These are phyloP conservation scores for Aspergillus sp. DNA, from an alignment of 2,329 filamentous ascomycete genomes.

Conservation along the genomic window DNA sequence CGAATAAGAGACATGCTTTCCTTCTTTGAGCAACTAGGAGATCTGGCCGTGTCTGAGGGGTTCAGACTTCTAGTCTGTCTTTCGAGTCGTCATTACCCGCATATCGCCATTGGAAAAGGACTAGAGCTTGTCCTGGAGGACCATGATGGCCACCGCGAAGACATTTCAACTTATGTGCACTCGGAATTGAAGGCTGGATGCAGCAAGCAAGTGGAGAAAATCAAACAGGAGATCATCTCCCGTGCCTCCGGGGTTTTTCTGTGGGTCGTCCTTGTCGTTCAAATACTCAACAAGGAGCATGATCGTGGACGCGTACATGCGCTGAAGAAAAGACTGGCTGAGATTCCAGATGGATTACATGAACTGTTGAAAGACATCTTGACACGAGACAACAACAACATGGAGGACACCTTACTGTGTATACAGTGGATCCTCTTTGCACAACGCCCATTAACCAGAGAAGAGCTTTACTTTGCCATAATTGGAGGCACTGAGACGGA, in stretches of 20 bases:
- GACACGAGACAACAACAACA: no score
- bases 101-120: slow-evolving; percentile 31
- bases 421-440: no score
- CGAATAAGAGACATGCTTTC: slow-evolving; percentile 12
- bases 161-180: slow-evolving; percentile 38
- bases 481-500: no score
- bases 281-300: slow-evolving; percentile 44
- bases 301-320: slow-evolving; percentile 26
- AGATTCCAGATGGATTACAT: no score
- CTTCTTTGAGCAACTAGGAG: slow-evolving; percentile 26
- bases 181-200: not conserved
- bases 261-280: slow-evolving; percentile 45
- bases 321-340: slow-evolving; percentile 29
- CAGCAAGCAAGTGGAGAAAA: slow-evolving; percentile 12
- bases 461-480: no score
- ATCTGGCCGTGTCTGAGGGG: not conserved
- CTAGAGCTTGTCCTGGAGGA: slow-evolving; percentile 37
- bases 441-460: no score
- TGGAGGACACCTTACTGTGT: no score
- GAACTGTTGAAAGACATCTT: no score
- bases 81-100: slow-evolving; percentile 44
- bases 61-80: slow-evolving; percentile 32
- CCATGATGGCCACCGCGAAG: slow-evolving; percentile 35
- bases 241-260: slow-evolving; percentile 45
- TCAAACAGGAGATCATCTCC: no score